These are phyloP conservation scores for Steccherinum ochraceum DNA, from an alignment of 768 basidiomycete species.

Conservation along the genomic window DNA sequence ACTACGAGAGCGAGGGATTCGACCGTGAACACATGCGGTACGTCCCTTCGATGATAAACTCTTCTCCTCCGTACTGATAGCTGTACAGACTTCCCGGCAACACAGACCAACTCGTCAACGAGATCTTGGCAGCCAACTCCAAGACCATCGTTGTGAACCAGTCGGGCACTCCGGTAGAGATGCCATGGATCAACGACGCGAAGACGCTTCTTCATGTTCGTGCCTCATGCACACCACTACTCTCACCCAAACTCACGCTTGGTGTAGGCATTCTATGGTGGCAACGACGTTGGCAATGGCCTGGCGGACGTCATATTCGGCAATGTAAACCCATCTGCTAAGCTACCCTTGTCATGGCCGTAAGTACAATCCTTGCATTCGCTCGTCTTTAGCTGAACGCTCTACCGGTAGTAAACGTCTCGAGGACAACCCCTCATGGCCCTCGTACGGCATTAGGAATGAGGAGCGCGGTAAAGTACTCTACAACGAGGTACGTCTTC, in stretches of 20 bases:
- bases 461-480: constrained; percentile 38
- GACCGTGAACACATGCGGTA: constrained; percentile 45
- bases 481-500: constrained; percentile 37
- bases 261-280: constrained; percentile 43
- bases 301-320: constrained; percentile 57
- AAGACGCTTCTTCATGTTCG: constrained; percentile 35
- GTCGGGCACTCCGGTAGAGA: constrained; percentile 44
- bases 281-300: constrained; percentile 51
- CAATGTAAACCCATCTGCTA: constrained; percentile 52
- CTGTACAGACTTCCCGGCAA: constrained; percentile 39
- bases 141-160: constrained; percentile 55
- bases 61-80: not conserved
- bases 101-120: constrained; percentile 44
- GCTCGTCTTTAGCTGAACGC: not conserved
- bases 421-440: constrained; percentile 46
- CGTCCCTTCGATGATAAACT: constrained; percentile 2
- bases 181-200: constrained; percentile 46
- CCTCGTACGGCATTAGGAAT: constrained; percentile 36
- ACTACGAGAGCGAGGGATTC: constrained; percentile 50
- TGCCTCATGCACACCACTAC: not conserved
- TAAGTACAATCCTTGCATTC: constrained; percentile 15
- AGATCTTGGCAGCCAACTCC: constrained; percentile 43
- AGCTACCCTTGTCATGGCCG: constrained; percentile 52
- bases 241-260: constrained; percentile 6
- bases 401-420: constrained; percentile 41